Percentiles rank a stretch among this genome's conserved stretches.
phyloP scores from a whole-genome alignment of 345 rosid genomes.

The Eucalyptus cloeziana region DNA sequence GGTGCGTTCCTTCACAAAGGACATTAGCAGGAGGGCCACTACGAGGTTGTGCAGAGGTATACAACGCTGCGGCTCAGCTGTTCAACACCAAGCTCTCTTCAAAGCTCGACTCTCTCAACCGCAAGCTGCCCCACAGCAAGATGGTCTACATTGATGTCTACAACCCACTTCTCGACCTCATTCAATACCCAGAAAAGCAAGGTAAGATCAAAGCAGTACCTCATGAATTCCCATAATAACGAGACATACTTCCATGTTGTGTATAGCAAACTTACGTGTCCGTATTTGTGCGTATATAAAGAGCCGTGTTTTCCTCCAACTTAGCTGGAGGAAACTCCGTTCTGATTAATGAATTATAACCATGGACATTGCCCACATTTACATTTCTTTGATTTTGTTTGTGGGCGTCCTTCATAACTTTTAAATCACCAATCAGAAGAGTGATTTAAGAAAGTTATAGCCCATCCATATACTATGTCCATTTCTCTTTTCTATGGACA shows the following conservation, averaged over 20 bases:
- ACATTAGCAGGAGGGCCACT: constrained; percentile 12
- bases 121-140: constrained; percentile 1
- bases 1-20: constrained; percentile 31
- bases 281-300: background rate
- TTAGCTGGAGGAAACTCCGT: background rate
- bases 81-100: constrained; percentile 17
- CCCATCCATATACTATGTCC: background rate
- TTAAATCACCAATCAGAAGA: background rate
- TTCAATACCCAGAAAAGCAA: constrained; percentile 15
- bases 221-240: background rate
- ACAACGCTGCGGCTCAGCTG: constrained; percentile 7
- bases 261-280: background rate
- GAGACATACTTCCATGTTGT: background rate
- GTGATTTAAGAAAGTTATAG: background rate
- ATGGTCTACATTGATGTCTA: constrained; percentile 34
- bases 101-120: constrained; percentile 2
- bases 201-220: constrained; percentile 4
- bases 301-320: background rate
- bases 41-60: constrained; percentile 10
- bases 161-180: constrained; percentile 23
- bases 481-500: background rate
- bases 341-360: background rate
- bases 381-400: background rate
- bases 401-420: background rate
- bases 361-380: background rate